Evolutionary conservation across 768 basidiomycete genomes (phyloP).

Genomic region (Boletus subparvulus): DNA sequence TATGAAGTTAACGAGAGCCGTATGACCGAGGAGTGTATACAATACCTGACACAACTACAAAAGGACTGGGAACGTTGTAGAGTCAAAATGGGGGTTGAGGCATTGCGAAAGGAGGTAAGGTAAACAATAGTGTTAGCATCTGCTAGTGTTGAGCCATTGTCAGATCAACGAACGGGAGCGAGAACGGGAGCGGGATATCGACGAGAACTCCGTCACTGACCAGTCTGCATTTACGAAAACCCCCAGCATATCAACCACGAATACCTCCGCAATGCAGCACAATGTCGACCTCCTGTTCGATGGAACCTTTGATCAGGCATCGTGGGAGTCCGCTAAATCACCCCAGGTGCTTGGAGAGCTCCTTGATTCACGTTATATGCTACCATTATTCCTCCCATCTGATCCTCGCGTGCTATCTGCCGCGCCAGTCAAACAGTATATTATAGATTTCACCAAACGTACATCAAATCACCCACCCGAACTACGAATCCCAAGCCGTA

Average conservation of each 20-base stretch:
- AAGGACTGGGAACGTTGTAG: constrained; percentile 97
- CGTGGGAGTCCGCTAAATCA: constrained; percentile 77
- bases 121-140: neutral
- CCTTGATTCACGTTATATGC: constrained; percentile 90
- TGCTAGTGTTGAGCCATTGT: constrained; percentile 5
- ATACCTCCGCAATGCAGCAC: constrained; percentile 43
- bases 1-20: constrained; percentile 90
- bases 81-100: constrained; percentile 83
- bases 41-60: constrained; percentile 92
- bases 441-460: constrained; percentile 19
- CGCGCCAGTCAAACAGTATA: constrained; percentile 46
- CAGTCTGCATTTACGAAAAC: constrained; percentile 38
- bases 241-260: constrained; percentile 33
- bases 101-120: constrained; percentile 75
- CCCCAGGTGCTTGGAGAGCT: constrained; percentile 88
- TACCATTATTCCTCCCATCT: constrained; percentile 81
- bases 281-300: constrained; percentile 83
- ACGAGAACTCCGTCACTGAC: constrained; percentile 35
- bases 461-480: constrained; percentile 24
- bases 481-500: constrained; percentile 40
- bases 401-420: constrained; percentile 78
- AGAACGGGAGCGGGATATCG: constrained; percentile 22
- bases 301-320: constrained; percentile 54
- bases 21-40: constrained; percentile 94
- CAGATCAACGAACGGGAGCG: constrained; percentile 67